Conservation (phyloP, 2,329 filamentous ascomycete genomes). For the Coccinonectria pachysandricola region DNA sequence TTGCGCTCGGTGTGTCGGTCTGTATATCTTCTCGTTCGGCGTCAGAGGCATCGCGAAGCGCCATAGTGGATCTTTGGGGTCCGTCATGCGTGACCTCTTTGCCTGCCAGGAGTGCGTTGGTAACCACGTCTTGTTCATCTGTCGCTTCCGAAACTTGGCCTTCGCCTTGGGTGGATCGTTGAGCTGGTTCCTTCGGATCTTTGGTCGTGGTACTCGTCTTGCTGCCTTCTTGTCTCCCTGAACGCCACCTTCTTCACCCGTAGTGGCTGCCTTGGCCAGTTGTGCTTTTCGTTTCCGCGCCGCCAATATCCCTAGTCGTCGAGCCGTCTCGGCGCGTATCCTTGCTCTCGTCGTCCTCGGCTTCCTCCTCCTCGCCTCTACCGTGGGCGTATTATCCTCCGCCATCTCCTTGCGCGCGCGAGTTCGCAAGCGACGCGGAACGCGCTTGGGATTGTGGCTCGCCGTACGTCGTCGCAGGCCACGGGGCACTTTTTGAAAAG, state of each 20-base stretch:
- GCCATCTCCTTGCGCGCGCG: conserved; percentile 66
- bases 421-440: conserved; percentile 65
- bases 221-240: conserved; percentile 8
- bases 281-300: conserved; percentile 41
- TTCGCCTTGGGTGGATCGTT: conserved; percentile 47
- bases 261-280: conserved; percentile 19
- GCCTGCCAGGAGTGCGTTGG: conserved; percentile 92
- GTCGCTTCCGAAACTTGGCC: conserved; percentile 71
- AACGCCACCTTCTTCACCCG: conserved; percentile 6
- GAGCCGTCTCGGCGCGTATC: conserved; percentile 66
- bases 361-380: conserved; percentile 54
- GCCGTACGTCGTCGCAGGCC: conserved; percentile 78
- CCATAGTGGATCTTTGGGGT: conserved; percentile 73
- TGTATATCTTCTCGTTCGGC: conserved; percentile 81
- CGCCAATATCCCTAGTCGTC: conserved; percentile 54
- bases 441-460: conserved; percentile 86
- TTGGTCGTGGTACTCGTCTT: conserved; percentile 39
- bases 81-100: conserved; percentile 83
- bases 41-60: conserved; percentile 77
- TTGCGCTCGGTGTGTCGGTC: conserved; percentile 73
- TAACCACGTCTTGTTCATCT: conserved; percentile 83
- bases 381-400: conserved; percentile 82
- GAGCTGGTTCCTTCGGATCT: conserved; percentile 59
- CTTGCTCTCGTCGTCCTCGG: conserved; percentile 46
- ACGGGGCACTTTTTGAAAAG: conserved; percentile 85